Evolutionary conservation across 257 asterid genomes (phyloP), one percentile per base, ranked within the genome.

Genomic region (Penstemon davidsonii): DNA sequence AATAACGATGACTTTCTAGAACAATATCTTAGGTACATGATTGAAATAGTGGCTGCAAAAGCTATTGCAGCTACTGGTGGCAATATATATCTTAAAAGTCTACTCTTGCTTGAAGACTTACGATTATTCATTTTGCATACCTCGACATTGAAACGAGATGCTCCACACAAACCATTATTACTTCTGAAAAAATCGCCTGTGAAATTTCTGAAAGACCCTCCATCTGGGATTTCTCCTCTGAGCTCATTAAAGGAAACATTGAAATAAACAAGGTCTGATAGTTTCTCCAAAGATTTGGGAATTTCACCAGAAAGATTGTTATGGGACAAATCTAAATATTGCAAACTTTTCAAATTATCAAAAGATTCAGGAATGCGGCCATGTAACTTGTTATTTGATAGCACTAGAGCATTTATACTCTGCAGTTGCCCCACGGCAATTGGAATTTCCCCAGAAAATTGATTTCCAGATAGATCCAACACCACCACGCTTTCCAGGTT

Each of bases 371-470:
- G 80, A 47, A 75, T 58, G 5, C 46, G 36, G 15, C 76, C 76
- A 37, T 52, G 10, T 4, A 75, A 65, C 55, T 8, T 42, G 52
- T 75, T 75, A 37, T 5, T 42, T 41, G 80, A 75, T 58, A 75
- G 51, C 1, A 40, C 56, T 33, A 69, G 72, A 45, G 0, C 37
- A 8, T 42, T 64, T 51, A 75, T 58, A 4, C 4, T 8, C 52
- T 50, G 69, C 8, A 75, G 76, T 49, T 64, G 49, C 9, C 64
- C 68, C 13, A 75, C 6, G 1, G 63, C 5, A 6, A 64, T 70
- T 41, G 76, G 80, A 11, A 75, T 64, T 8, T 33, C 54, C 52
- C 76, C 68, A 4, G 66, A 57, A 45, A 75, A 75, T 18, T 64
- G 49, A 51, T 75, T 75, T 2, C 44, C 49, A 6, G 59, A 39